Evolutionary conservation across 495 filamentous ascomycete species (phyloP).

Genomic region (Podospora anserina): DNA sequence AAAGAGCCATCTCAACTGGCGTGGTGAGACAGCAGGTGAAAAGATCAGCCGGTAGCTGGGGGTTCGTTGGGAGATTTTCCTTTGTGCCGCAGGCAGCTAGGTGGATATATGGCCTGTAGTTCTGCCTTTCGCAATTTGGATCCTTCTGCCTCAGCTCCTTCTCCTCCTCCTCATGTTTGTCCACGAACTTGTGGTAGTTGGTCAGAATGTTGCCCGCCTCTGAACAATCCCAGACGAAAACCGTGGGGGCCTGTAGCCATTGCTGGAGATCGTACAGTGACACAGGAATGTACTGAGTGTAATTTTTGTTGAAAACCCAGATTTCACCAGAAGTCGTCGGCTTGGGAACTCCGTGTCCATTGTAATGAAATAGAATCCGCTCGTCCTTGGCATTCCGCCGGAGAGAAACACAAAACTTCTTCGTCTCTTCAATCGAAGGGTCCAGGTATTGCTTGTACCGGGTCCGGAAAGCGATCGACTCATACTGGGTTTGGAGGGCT

Average conservation of each 20-base stretch:
- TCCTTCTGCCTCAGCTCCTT: conserved; percentile 67
- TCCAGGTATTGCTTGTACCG: conserved; percentile 96
- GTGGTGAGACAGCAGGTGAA: conserved; percentile 96
- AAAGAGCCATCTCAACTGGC: conserved; percentile 92
- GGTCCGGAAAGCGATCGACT: conserved; percentile 87
- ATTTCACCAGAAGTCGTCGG: conserved; percentile 95
- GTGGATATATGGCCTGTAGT: conserved; percentile 71
- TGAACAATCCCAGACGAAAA: conserved; percentile 97
- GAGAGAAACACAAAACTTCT: conserved; percentile 87
- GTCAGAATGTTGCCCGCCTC: conserved; percentile 92
- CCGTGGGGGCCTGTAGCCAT: conserved; percentile 91
- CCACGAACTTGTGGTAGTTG: conserved; percentile 89
- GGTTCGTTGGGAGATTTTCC: conserved; percentile 96
- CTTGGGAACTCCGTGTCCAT: conserved; percentile 96
- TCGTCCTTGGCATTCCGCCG: conserved; percentile 93
- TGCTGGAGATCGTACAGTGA: conserved; percentile 93
- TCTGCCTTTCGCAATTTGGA: conserved; percentile 66
- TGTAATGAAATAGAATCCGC: conserved; percentile 94
- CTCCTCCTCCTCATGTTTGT: conserved; percentile 89
- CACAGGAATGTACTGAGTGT: conserved; percentile 97
- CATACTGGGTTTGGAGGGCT: conserved; percentile 90
- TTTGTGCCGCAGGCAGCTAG: conserved; percentile 85
- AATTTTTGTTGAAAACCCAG: conserved; percentile 99
- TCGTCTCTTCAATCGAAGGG: conserved; percentile 93
- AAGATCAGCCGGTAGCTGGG: conserved; percentile 86